Conservation (phyloP, 768 basidiomycete genomes). For the Hemileccinum rubropunctum region DNA sequence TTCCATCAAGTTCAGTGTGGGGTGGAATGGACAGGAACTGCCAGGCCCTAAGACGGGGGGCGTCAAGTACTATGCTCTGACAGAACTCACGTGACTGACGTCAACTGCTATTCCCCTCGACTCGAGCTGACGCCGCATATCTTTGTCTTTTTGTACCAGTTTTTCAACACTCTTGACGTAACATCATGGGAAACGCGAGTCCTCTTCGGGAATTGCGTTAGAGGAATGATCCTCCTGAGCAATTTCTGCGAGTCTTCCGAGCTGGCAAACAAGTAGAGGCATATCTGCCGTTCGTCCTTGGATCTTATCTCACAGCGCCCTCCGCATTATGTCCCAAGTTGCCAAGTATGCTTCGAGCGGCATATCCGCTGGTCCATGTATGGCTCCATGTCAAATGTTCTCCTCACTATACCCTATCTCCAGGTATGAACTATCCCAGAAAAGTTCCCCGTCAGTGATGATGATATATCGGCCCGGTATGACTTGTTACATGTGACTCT, state of each 20-base stretch:
- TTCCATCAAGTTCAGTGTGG: slow-evolving; percentile 12
- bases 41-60: too few species aligned
- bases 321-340: not conserved
- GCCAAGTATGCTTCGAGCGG: not conserved
- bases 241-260: not conserved
- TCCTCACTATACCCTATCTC: not conserved
- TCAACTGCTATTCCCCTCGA: not conserved
- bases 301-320: too few species aligned
- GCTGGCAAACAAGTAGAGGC: slow-evolving; percentile 1
- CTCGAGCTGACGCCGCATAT: too few species aligned
- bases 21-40: too few species aligned
- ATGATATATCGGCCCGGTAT: too few species aligned
- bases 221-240: not conserved
- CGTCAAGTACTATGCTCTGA: too few species aligned
- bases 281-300: slow-evolving; percentile 5
- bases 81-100: not conserved
- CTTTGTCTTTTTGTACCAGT: too few species aligned
- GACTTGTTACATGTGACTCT: too few species aligned
- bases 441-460: too few species aligned
- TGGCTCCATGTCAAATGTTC: not conserved
- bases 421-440: too few species aligned
- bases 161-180: too few species aligned
- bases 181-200: not conserved
- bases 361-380: not conserved
- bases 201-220: not conserved